Conservation (phyloP, 805 yeast genomes). For the Candida ponderosae region DNA sequence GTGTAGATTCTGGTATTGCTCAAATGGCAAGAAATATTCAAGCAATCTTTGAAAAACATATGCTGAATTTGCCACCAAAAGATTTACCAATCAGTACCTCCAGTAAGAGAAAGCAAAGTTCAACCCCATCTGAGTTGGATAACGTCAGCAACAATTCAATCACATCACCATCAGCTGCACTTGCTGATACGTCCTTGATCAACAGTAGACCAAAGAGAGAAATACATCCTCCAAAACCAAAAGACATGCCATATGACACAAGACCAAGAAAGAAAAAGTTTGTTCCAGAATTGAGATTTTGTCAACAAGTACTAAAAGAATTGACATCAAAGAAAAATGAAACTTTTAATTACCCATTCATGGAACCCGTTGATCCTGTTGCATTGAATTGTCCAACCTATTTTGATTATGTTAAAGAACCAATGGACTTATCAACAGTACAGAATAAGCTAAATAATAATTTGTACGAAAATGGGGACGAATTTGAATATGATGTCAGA, state of each 20-base stretch:
- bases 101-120: constrained; percentile 13
- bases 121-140: constrained; percentile 24
- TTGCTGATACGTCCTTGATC: constrained; percentile 57
- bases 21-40: constrained; percentile 89
- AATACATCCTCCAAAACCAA: constrained; percentile 93
- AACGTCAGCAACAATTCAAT: too few species aligned
- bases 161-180: too few species aligned
- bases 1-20: constrained; percentile 73
- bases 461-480: constrained; percentile 83
- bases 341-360: constrained; percentile 79
- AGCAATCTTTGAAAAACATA: constrained; percentile 88
- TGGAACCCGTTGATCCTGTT: constrained; percentile 92
- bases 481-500: constrained; percentile 75
- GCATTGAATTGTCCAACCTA: constrained; percentile 91
- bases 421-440: constrained; percentile 92
- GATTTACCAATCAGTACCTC: constrained; percentile 25
- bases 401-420: constrained; percentile 76
- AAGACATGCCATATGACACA: constrained; percentile 85
- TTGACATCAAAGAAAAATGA: constrained; percentile 77
- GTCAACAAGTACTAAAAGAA: constrained; percentile 77
- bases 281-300: constrained; percentile 83
- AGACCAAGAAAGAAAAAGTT: constrained; percentile 88
- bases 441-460: constrained; percentile 75
- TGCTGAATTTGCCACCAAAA: constrained; percentile 80
- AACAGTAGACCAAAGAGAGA: constrained; percentile 91